Base-by-base conservation (phyloP, 2,329 filamentous ascomycete genomes). In the Echinosphaeria canescens region DNA sequence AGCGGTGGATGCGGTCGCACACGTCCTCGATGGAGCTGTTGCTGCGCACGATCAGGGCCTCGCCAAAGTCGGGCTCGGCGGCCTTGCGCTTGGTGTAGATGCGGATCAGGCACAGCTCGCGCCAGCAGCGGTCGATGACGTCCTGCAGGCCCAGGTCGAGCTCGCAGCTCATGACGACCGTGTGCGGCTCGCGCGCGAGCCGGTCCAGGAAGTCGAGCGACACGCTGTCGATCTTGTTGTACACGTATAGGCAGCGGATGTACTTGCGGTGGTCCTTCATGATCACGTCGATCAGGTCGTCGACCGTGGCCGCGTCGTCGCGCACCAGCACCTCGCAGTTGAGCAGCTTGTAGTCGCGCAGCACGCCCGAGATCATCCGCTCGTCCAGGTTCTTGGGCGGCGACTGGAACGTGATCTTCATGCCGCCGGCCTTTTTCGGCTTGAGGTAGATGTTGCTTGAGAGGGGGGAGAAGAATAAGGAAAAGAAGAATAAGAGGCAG, bases 201-300 rank as follows among this genome's bases (percentile, higher is more conserved):
- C 75, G 71, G 56, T 98, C 79, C 25, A 98, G 66, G 51, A 90
- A 91, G 46, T 93, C 82, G 36, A 98, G 66, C 23, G 76, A 85
- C 32, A 98, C 79, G 47, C 70, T 75, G 54, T 98, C 88, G 53
- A 98, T 91, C 56, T 98, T 98, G 74, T 98, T 98, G 70, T 98
- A 98, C 17, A 95, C 85, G 53, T 98, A 98, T 17, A 98, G 62
- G 44, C 80, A 74, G 47, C 61, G 69, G 57, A 98, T 93, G 59
- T 98, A 98, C 50, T 91, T 98, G 44, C 88, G 63, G 57, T 98
- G 88, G 45, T 93, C 81, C 51, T 88, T 91, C 85, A 95, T 95
- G 51, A 98, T 93, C 33, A 93, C 82, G 49, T 98, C 88, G 54
- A 98, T 98, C 49, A 98, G 78, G 51, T 98, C 85, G 53, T 98